Base-by-base conservation (phyloP, 164 flowering plant genomes). In the Kingdonia uniflora region DNA sequence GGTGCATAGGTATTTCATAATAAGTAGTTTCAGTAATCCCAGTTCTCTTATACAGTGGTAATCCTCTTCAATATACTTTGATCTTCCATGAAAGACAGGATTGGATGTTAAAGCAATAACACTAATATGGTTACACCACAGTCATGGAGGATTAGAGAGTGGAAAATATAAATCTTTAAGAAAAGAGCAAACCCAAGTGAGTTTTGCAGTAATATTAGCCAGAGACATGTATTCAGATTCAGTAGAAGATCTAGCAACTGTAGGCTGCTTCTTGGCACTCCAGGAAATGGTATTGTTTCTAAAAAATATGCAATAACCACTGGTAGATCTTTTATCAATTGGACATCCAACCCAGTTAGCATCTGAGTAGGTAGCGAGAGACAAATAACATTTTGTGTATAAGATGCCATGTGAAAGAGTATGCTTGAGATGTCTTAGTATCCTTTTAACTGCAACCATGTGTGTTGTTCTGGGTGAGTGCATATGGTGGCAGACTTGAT, bases 171-270 rank as follows among this genome's bases (percentile, higher is more conserved):
- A 13, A n/a, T n/a, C n/a, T n/a, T n/a, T n/a, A n/a, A n/a, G n/a
- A n/a, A n/a, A n/a, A n/a, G n/a, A n/a, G n/a, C 57, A 54, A 0
- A n/a, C n/a, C n/a, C n/a, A n/a, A n/a, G 38, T 2, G 2, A 54
- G 35, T 14, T 54, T 20, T 6, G 57, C 48, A 4, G 47, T 38
- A n/a, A 19, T 41, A 8, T 54, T 16, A 42, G 47, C 46, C 7
- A 54, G 48, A 6, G 57, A 41, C 14, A 25, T 41, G 23, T 54
- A 54, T 29, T 54, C 57, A 11, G 57, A 13, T 23, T 54, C 57
- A 15, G 33, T 24, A 5, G 45, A 38, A 20, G 35, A 20, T 15
- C 56, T n/a, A n/a, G n/a, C n/a, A n/a, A n/a, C n/a, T n/a, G n/a
- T n/a, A n/a, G n/a, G n/a, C n/a, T n/a, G n/a, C n/a, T n/a, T n/a